Conservation (phyloP, 208 protist genomes). For the Crithidia expoeki region DNA sequence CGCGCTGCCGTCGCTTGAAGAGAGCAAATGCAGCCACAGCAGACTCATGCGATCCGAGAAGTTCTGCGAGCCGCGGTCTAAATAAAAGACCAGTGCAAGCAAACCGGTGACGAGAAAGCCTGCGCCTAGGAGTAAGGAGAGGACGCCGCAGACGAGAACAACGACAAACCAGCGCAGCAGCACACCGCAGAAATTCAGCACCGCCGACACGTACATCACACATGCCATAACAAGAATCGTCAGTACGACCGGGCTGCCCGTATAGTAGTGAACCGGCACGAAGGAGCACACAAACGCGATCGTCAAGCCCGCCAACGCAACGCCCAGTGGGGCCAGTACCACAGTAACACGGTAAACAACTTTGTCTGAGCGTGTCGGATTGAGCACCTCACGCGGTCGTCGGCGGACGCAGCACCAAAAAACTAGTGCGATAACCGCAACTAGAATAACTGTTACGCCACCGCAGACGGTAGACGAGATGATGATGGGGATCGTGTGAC, state of each 20-base stretch:
- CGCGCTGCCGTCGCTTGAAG: slow-evolving; percentile 5
- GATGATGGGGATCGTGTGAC: slow-evolving; percentile 28
- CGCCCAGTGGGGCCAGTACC: slow-evolving; percentile 25
- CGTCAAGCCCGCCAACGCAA: slow-evolving; percentile 22
- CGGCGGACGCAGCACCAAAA: slow-evolving; percentile 32
- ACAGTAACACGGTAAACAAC: slow-evolving; percentile 25
- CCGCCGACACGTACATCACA: slow-evolving; percentile 28
- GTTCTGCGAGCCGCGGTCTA: slow-evolving; percentile 18
- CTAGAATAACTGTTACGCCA: slow-evolving; percentile 22
- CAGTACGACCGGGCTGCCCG: slow-evolving; percentile 36
- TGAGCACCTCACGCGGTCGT: slow-evolving; percentile 55
- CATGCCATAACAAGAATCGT: slow-evolving; percentile 32
- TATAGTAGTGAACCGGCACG: slow-evolving; percentile 30
- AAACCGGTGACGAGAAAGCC: slow-evolving; percentile 38
- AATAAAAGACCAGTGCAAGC: slow-evolving; percentile 1
- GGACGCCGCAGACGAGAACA: slow-evolving; percentile 34
- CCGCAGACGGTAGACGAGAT: slow-evolving; percentile 29
- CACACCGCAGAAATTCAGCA: slow-evolving; percentile 37
- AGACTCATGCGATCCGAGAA: slow-evolving; percentile 22
- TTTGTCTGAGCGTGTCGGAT: slow-evolving; percentile 32
- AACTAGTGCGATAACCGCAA: slow-evolving; percentile 27
- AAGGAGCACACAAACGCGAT: slow-evolving; percentile 34
- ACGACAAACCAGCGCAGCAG: slow-evolving; percentile 43
- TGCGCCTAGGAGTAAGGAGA: slow-evolving; percentile 36
- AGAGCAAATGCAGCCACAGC: slow-evolving; percentile 34